Evolutionary conservation across 192 early-diverging fungal genomes (phyloP).

Genomic region (Gaertneriomyces sp.): DNA sequence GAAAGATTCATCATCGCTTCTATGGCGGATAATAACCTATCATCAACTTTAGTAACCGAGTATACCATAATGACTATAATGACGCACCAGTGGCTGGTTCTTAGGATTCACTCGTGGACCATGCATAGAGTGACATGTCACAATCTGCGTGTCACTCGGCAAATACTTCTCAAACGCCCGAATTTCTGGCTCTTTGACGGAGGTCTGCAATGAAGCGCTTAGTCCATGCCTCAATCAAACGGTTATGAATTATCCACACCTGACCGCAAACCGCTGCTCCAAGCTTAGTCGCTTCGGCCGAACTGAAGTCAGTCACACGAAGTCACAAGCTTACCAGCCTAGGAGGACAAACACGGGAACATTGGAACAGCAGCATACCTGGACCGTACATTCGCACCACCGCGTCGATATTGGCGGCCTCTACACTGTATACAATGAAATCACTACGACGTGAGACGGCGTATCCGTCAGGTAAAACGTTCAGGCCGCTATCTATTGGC

Average conservation of each 20-base stretch:
- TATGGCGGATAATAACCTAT: conserved; percentile 73
- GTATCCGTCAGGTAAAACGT: conserved; percentile 76
- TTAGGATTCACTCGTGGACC: conserved; percentile 82
- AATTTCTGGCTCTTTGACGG: conserved; percentile 94
- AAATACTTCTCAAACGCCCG: conserved; percentile 81
- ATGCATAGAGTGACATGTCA: conserved; percentile 94
- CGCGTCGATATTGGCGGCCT: conserved; percentile 78
- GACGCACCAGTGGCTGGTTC: conserved; percentile 61
- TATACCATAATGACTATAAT: background rate
- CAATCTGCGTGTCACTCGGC: conserved; percentile 88
- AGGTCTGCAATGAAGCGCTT: conserved; percentile 57
- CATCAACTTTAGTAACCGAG: background rate
- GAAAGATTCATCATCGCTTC: conserved; percentile 60
- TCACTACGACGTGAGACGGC: conserved; percentile 80
- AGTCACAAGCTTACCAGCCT: background rate
- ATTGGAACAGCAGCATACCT: conserved; percentile 41
- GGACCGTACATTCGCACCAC: conserved; percentile 83
- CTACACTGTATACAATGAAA: conserved; percentile 92
- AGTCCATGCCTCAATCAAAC: conserved; percentile 9
- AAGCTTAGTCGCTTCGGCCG: conserved; percentile 68
- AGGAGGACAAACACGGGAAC: background rate
- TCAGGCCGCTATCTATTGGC: conserved; percentile 38
- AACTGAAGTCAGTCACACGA: conserved; percentile 3
- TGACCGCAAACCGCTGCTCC: conserved; percentile 88
- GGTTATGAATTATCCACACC: conserved; percentile 25